phyloP scores from a whole-genome alignment of 2,329 filamentous ascomycete species.

The Diaporthe citrichinensis region DNA sequence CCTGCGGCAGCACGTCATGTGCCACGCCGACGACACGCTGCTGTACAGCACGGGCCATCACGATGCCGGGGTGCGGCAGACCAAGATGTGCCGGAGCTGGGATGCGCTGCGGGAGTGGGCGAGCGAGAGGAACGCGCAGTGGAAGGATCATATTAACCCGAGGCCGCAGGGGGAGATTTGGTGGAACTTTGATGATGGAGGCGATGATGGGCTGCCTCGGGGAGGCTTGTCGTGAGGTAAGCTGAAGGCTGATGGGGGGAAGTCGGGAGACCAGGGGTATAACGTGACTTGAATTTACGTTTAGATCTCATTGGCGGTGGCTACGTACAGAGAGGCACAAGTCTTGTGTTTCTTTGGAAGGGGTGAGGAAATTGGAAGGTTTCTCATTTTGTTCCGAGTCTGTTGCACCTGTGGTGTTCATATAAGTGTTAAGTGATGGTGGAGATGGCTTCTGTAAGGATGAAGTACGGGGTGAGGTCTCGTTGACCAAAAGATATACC shows the following conservation, averaged over 20 bases:
- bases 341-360: too few relatives aligned
- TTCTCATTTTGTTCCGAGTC: too few relatives aligned
- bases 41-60: slow-evolving; percentile 43
- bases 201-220: neutral
- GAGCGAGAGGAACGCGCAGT: neutral
- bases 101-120: slow-evolving; percentile 45
- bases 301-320: neutral
- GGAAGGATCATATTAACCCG: neutral
- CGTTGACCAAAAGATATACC: too few relatives aligned
- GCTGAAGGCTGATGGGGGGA: neutral
- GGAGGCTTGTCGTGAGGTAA: neutral
- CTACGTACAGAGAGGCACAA: neutral
- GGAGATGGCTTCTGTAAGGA: neutral
- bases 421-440: neutral
- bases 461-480: too few relatives aligned
- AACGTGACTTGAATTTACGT: neutral
- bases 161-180: neutral
- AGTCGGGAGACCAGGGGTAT: neutral
- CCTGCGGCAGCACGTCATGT: slow-evolving; percentile 48
- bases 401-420: neutral
- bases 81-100: slow-evolving; percentile 49
- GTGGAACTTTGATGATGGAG: neutral
- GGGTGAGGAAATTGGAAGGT: too few relatives aligned
- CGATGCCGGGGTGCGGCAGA: slow-evolving; percentile 41
- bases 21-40: slow-evolving; percentile 51